Evolutionary conservation across 257 asterid species (phyloP), one percentile per base, ranked within the genome.

Genomic region (Primulina eburnea): DNA sequence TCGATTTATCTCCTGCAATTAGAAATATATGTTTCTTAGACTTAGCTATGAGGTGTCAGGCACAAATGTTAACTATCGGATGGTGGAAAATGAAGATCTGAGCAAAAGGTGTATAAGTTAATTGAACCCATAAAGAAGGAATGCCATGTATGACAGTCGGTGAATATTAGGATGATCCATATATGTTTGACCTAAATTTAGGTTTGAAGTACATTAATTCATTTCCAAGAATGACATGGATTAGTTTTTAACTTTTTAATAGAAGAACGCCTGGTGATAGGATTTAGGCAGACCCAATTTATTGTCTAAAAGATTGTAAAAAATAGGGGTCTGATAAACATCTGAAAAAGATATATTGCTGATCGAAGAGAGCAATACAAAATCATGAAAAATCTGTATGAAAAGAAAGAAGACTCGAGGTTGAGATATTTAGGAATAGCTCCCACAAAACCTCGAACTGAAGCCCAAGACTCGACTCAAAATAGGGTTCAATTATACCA

Each of bases 51-150:
- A 18, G 52, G 70, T 52, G 67, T 61, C 68, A 20, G 63, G 40
- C 68, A 64, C 26, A 8, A 38, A 37, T 62, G 16, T n/a, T 50
- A 76, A 32, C 24, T 59, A 18, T 57, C 10, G 6, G 64, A 57
- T 66, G 55, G 33, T 67, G 65, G 55, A 18, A 29, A 40, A 59
- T 64, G 60, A 62, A 72, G 55, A 58, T 38, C n/a, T 18, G 58
- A 63, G 5, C 58, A 10, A 21, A 47, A 16, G 56, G 20, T 47
- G 56, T 47, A 14, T 50, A 12, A 3, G 18, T 14, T 50, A 50
- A 16, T 5, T 50, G 56, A 14, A 50, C 56, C 53, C 56, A 50
- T 50, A 4, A 14, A 50, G 56, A 16, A 50, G 8, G 18, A 47
- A 50, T 4, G 20, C 6, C n/a, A 47, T 16, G 56, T 4, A 4